A percentile compares a stretch with the other conserved stretches of the same genome.
Evolutionary conservation across 2,329 filamentous ascomycete genomes (phyloP).

Genomic region (Uncinocarpus reesii): DNA sequence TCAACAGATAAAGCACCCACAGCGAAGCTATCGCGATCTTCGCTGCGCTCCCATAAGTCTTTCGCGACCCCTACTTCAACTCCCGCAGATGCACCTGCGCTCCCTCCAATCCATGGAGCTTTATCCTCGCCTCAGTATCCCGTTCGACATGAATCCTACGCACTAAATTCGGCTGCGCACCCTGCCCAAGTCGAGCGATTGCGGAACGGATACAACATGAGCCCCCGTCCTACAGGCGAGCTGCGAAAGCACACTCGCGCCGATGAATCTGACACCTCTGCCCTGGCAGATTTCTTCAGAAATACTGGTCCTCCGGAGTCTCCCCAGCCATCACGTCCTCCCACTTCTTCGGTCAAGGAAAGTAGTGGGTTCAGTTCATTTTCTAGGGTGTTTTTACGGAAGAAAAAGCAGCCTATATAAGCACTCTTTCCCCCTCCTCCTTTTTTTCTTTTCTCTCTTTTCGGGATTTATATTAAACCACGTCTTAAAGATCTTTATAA

Average conservation of each 20-base stretch:
- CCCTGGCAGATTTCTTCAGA: constrained; percentile 62
- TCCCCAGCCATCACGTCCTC: constrained; percentile 18
- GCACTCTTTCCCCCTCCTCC: neutral
- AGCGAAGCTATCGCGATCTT: constrained; percentile 26
- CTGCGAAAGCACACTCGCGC: neutral
- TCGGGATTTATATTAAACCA: constrained; percentile 10
- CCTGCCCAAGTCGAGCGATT: constrained; percentile 31
- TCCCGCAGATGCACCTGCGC: constrained; percentile 11
- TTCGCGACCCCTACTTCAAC: constrained; percentile 5
- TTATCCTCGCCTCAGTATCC: neutral
- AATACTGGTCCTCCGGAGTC: constrained; percentile 54
- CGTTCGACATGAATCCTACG: neutral
- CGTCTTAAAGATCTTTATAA: neutral
- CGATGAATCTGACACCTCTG: constrained; percentile 43
- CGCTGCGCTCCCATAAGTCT: constrained; percentile 23
- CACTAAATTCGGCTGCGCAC: constrained; percentile 24
- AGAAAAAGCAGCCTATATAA: constrained; percentile 21
- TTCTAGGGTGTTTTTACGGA: constrained; percentile 21
- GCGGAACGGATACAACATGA: constrained; percentile 20
- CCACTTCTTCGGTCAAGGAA: constrained; percentile 13
- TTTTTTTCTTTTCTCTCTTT: constrained; percentile 1
- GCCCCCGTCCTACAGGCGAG: constrained; percentile 2
- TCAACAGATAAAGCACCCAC: constrained; percentile 24
- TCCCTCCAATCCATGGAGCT: constrained; percentile 22
- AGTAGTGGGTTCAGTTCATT: constrained; percentile 18